Base-by-base conservation (phyloP, 768 basidiomycete genomes). In the Boletus pseudo-olivaceus region DNA sequence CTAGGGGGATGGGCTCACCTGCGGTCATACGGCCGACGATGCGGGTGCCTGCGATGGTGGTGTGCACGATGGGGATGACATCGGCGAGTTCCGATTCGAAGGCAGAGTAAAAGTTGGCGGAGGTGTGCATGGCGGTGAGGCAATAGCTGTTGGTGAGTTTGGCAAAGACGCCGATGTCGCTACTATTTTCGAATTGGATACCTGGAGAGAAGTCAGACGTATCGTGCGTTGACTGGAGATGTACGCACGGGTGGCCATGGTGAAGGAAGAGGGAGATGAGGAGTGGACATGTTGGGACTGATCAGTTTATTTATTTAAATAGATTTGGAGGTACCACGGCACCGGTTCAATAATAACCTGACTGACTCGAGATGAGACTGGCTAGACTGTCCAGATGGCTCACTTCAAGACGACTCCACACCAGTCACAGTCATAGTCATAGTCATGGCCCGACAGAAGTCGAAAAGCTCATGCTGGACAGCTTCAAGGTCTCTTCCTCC, bases 91-190 rank as follows among this genome's bases (percentile, higher is more conserved):
- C 95, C 60, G 87, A 83, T 79, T 99, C 95, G 71, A 98, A 98
- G 15, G 93, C 88, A 26, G 94, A 97, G 80, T 95, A 96, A 67
- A 99, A 99, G 76, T 98, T 98, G 60, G 93, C 87, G 74, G 93
- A 90, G 72, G 95, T 90, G 71, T 93, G 88, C 68, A 98, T 83
- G 59, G 94, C 93, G 65, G 83, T 84, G 45, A 99, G 85, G 75
- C 96, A 98, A 82, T 97, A 99, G 67, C 87, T 90, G 80, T 99
- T 98, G 67, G 96, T 98, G 67, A 98, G 82, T 75, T 97, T 97
- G 66, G 93, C 79, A 75, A 98, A 99, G 41, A 99, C 96, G 64
- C 96, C 96, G 64, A 99, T 83, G 67, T 98, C 94, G 74, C 86
- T 88, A 76, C 83, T 88, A 76, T 94, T 95, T 77, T 95, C 92